Evolutionary conservation across 2,329 filamentous ascomycete genomes (phyloP), one percentile per base, ranked within the genome.

Genomic region (Neophaeococcomyces aloes): DNA sequence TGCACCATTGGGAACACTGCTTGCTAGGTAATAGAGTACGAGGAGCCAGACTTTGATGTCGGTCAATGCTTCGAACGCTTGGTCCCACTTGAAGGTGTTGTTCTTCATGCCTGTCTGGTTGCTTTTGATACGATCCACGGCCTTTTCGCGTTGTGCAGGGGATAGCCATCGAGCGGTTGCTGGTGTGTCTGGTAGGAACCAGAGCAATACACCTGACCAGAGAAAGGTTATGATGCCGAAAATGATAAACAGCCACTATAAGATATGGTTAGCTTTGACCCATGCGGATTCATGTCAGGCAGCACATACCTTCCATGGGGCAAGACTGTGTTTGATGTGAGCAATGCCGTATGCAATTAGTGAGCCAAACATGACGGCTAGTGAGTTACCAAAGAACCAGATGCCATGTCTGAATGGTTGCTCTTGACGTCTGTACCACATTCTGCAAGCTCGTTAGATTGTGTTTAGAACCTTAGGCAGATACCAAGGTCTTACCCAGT

Each of bases 21-120:
- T 53, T 50, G 40, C 55, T 29, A 50, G 42, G n/a, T 48, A 38
- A 42, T 49, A 48, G 10, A 48, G 27, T 10, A 42, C 45, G 29
- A 54, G 38, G 27, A 56, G 46, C 53, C 53, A 57, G 2, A 51
- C 42, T 38, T 56, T 50, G 18, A 40, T 4, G 21, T 48, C 47
- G 17, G n/a, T 21, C n/a, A 48, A 19, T 3, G 57, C 54, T 44
- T 70, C 68, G 23, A 51, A 50, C 14, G 69, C 58, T 44, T 72
- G 69, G 2, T 54, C 50, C n/a, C 56, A 51, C 47, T 71, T 71
- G 56, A 66, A 67, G 34, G 67, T 62, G 1, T 60, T 66, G 47
- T 70, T 70, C 29, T 58, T 58, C 32, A 48, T 54, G 2, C 56
- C 57, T 2, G 54, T 52, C 17, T 55, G 44, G 14, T 59, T 59